A percentile compares a stretch with the other conserved stretches of the same genome.
These are phyloP conservation scores for Zymoseptoria tritici DNA, from an alignment of 2,329 filamentous ascomycete species.

Conservation along the genomic window DNA sequence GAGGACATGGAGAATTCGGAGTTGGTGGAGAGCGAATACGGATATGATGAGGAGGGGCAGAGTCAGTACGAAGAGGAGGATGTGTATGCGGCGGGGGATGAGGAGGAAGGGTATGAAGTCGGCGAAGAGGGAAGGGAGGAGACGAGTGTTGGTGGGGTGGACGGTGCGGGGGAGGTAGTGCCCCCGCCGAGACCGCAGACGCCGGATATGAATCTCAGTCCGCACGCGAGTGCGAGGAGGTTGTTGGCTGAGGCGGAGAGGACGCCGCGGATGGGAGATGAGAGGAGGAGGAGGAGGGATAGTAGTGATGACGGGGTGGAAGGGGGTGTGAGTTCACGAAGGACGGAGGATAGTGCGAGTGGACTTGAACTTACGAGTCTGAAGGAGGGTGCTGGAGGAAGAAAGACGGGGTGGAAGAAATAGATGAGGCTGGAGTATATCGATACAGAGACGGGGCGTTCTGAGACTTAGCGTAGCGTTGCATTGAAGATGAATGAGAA, in stretches of 20 bases:
- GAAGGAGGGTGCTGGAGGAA: not conserved
- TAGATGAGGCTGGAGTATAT: not conserved
- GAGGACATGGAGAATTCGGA: not conserved
- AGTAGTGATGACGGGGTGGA: not conserved
- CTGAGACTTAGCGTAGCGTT: too few relatives aligned
- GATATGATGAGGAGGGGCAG: not conserved
- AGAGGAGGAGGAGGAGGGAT: not conserved
- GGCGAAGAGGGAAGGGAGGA: not conserved
- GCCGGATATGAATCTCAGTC: not conserved
- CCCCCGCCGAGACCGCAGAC: not conserved
- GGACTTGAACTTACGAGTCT: not conserved
- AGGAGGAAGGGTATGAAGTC: not conserved
- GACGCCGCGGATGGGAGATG: not conserved
- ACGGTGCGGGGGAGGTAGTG: conserved; percentile 8
- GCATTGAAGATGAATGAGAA: too few relatives aligned
- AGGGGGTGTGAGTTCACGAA: not conserved
- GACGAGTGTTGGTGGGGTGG: conserved; percentile 6
- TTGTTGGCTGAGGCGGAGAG: not conserved
- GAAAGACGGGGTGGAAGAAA: not conserved
- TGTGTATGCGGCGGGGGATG: not conserved
- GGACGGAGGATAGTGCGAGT: not conserved
- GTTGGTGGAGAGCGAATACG: not conserved
- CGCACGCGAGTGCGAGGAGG: not conserved
- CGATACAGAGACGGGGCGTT: too few relatives aligned
- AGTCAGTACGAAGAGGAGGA: not conserved